Conservation (phyloP, 1,284 basidiomycete genomes). For the Athelia sp. region DNA sequence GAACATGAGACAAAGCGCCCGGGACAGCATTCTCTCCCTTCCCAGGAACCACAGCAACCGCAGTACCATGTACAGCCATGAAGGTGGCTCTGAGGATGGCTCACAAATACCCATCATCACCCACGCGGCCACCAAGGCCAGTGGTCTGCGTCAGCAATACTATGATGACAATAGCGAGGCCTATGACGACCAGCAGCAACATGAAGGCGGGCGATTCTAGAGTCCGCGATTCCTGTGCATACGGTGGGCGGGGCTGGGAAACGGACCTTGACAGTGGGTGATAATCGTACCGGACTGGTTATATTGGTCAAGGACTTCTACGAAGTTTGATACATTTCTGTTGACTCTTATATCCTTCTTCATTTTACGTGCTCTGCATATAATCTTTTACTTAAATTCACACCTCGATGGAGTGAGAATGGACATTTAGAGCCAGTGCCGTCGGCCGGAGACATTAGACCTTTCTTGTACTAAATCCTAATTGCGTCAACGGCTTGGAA, state of each 20-base stretch:
- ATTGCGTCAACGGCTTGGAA: too few relatives aligned
- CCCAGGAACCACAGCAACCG: slow-evolving; percentile 32
- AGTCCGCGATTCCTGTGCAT: too few relatives aligned
- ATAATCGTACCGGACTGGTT: not conserved
- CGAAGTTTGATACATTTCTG: not conserved
- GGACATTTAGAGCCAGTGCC: too few relatives aligned
- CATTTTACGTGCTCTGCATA: too few relatives aligned
- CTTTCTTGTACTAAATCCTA: too few relatives aligned
- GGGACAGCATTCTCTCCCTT: slow-evolving; percentile 55
- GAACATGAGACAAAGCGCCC: slow-evolving; percentile 70
- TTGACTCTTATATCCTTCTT: too few relatives aligned
- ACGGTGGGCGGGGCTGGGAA: not conserved
- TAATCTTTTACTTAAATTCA: too few relatives aligned
- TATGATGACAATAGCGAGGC: slow-evolving; percentile 39
- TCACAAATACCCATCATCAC: slow-evolving; percentile 49
- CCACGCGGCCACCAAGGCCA: slow-evolving; percentile 41
- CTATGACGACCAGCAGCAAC: slow-evolving; percentile 6
- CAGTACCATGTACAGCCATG: slow-evolving; percentile 42
- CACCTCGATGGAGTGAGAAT: not conserved
- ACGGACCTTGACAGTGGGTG: not conserved
- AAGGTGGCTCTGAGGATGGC: slow-evolving; percentile 45
- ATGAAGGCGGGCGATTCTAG: slow-evolving; percentile 25
- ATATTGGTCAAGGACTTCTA: slow-evolving; percentile 1
- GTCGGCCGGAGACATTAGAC: too few relatives aligned
- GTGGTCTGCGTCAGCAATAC: slow-evolving; percentile 50